Base-by-base conservation (phyloP, 2,329 filamentous ascomycete genomes). In the Calonectria leucothoes region DNA sequence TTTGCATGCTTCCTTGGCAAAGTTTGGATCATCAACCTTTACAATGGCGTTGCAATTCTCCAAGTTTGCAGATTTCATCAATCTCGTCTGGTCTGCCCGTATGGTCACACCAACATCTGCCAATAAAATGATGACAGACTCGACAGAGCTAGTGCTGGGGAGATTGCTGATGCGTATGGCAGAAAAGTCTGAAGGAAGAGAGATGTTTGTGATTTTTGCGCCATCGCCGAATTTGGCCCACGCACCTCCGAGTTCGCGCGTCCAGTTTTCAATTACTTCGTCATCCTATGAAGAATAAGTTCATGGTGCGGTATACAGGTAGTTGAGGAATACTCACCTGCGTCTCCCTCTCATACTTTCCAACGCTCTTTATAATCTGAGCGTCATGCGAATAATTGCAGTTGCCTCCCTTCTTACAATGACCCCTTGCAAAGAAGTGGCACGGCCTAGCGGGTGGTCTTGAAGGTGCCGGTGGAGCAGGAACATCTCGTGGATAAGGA, bases 111-210 rank as follows among this genome's bases (percentile, higher is more conserved):
- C 70, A 11, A 73, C 31, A 1, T 71, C 42, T 1, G 61, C 66
- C 6, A 86, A 72, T 0, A 83, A 25, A 0, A 27, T 37, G 2
- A 37, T 42, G 2, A 85, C 78, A 2, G 73, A 76, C 0, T 37
- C 52, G 0, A 79, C 76, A 52, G 14, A 23, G 8, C 72, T 81
- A 4, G 63, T 51, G 2, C 0, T 33, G 0, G 82, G 82, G 0
- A 86, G 79, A 8, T 77, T 74, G 27, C 67, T 77, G 52, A 86
- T 79, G 7, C 81, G 83, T 35, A 84, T 78, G 0, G 83, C 80
- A 1, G 84, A 85, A 65, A 83, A 84, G 74, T 87, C 85, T 0
- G 83, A 83, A 3, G 80, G 74, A 8, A 85, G 76, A 5, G 76
- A 77, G 3, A 84, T 70, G 25, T 81, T 82, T 0, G 67, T 37